Conservation (phyloP, 208 protist genomes). For the Leishmania gerbilli region DNA sequence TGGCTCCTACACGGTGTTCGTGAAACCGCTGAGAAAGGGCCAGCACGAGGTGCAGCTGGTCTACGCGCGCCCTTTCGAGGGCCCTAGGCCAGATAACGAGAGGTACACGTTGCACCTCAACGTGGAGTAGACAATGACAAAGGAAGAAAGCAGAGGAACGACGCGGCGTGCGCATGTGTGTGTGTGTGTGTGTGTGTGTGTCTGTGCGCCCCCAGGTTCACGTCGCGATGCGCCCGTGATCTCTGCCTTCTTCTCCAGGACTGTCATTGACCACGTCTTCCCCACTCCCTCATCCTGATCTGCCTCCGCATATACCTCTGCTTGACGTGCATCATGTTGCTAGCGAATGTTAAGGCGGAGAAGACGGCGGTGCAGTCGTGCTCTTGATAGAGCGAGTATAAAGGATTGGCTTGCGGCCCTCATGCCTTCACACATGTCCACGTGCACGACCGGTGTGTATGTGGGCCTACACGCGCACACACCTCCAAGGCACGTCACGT, state of each 20-base stretch:
- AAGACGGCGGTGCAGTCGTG: not conserved
- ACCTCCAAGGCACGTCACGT: not conserved
- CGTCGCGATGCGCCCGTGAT: not conserved
- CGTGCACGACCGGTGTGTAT: not conserved
- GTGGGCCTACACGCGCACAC: not conserved
- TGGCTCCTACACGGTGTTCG: slow-evolving; percentile 43
- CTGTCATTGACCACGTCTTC: not conserved
- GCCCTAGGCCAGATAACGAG: slow-evolving; percentile 15
- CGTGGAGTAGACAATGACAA: slow-evolving; percentile 13
- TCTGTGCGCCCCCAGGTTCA: not conserved
- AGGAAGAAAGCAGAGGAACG: not conserved
- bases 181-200: too few relatives aligned
- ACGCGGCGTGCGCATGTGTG: not conserved
- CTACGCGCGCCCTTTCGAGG: slow-evolving; percentile 59
- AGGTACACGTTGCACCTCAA: slow-evolving; percentile 54
- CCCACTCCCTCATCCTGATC: not conserved
- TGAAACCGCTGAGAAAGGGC: slow-evolving; percentile 38
- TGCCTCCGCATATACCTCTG: not conserved
- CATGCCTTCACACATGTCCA: not conserved
- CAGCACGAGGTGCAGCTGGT: slow-evolving; percentile 42
- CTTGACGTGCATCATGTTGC: not conserved
- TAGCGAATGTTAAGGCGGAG: not conserved
- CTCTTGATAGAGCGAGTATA: not conserved
- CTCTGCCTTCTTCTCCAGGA: not conserved
- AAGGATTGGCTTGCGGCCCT: not conserved